These are phyloP conservation scores for Psilocybe azurescens DNA, from an alignment of 768 basidiomycete genomes.

Conservation along the genomic window DNA sequence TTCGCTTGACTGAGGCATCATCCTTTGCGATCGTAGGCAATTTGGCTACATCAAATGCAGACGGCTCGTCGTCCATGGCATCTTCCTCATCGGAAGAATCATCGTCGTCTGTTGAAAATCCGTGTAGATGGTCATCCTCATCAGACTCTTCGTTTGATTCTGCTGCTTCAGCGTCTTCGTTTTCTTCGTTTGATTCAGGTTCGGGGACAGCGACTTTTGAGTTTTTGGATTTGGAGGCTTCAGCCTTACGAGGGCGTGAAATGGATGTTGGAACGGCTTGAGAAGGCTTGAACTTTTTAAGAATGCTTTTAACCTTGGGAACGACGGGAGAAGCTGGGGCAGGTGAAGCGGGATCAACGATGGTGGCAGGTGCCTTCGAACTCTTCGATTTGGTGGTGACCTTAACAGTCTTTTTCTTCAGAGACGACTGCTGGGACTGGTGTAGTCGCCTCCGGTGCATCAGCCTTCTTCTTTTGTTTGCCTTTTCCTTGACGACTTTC, in stretches of 20 bases:
- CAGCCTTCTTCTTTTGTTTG: constrained; percentile 3
- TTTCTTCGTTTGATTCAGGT: constrained; percentile 25
- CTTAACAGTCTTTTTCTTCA: constrained; percentile 12
- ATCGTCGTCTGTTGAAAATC: constrained; percentile 80
- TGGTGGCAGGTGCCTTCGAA: neutral
- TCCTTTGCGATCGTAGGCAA: constrained; percentile 91
- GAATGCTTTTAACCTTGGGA: constrained; percentile 9
- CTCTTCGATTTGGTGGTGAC: constrained; percentile 16
- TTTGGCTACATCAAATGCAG: constrained; percentile 67
- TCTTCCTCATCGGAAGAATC: constrained; percentile 80
- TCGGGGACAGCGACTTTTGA: constrained; percentile 29
- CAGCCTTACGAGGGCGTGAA: constrained; percentile 19
- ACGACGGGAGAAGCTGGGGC: neutral
- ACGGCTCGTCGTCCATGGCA: constrained; percentile 54
- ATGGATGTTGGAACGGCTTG: constrained; percentile 16
- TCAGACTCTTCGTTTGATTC: constrained; percentile 26
- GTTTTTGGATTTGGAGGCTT: constrained; percentile 26
- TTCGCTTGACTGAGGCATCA: constrained; percentile 76
- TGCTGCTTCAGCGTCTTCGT: constrained; percentile 18
- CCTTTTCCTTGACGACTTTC: constrained; percentile 12
- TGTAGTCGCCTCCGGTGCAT: neutral
- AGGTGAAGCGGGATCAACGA: neutral
- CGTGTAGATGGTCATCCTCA: constrained; percentile 57
- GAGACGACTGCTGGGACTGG: neutral
- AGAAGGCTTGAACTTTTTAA: constrained; percentile 18